These are phyloP conservation scores for Excoecaria cochinchinensis DNA, from an alignment of 345 rosid genomes.

Conservation along the genomic window DNA sequence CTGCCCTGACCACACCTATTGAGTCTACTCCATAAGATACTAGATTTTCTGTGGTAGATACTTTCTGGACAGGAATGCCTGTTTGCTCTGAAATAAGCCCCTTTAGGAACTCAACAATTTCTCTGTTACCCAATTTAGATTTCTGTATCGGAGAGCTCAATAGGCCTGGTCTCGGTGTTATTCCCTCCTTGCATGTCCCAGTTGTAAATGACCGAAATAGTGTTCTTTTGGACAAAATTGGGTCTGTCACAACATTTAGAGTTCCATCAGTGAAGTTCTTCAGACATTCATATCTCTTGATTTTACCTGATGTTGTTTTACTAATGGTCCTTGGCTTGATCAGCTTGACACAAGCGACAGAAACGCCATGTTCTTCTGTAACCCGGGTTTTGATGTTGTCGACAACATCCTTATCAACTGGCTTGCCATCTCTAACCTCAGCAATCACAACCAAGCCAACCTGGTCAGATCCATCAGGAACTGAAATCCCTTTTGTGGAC, in stretches of 20 bases:
- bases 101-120: slow-evolving; percentile 49
- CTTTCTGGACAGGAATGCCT: slow-evolving; percentile 36
- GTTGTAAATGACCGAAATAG: slow-evolving; percentile 46
- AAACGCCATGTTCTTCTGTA: slow-evolving; percentile 61
- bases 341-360: slow-evolving; percentile 49
- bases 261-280: slow-evolving; percentile 55
- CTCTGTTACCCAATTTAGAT: slow-evolving; percentile 35
- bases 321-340: slow-evolving; percentile 61
- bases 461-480: slow-evolving; percentile 55
- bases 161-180: slow-evolving; percentile 41
- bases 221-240: slow-evolving; percentile 35
- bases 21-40: slow-evolving; percentile 68
- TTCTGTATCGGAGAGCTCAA: slow-evolving; percentile 25
- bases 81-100: slow-evolving; percentile 53
- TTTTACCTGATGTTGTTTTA: slow-evolving; percentile 70
- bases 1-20: slow-evolving; percentile 67
- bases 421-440: slow-evolving; percentile 55
- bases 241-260: slow-evolving; percentile 40
- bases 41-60: slow-evolving; percentile 50
- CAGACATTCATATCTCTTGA: slow-evolving; percentile 72
- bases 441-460: slow-evolving; percentile 71
- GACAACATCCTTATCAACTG: slow-evolving; percentile 38
- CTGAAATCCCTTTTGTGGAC: slow-evolving; percentile 51
- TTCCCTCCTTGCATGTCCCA: slow-evolving; percentile 47
- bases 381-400: slow-evolving; percentile 44